Conservation (phyloP, 2,329 filamentous ascomycete genomes). For the Colletotrichum limetticola region DNA sequence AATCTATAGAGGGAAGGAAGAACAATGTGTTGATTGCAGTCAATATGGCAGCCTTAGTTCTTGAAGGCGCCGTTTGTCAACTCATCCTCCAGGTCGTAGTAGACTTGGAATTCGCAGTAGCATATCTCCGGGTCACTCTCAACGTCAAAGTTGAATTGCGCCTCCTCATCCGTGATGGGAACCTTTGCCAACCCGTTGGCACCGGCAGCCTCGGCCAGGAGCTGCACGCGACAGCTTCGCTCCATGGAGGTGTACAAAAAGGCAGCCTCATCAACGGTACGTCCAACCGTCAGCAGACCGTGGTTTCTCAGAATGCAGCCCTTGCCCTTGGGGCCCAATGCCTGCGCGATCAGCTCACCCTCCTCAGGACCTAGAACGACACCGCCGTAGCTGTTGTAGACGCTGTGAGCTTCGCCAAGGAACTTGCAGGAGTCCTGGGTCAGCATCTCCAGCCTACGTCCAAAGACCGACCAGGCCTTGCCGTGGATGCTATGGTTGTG, state of each 20-base stretch:
- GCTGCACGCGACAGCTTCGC: conserved; percentile 72
- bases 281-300: conserved; percentile 75
- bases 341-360: conserved; percentile 69
- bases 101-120: conserved; percentile 38
- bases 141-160: conserved; percentile 44
- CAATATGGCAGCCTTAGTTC: neutral
- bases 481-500: conserved; percentile 74
- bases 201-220: conserved; percentile 66
- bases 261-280: conserved; percentile 78
- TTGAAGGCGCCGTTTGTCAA: conserved; percentile 28
- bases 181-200: conserved; percentile 46
- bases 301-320: conserved; percentile 76
- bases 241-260: conserved; percentile 77
- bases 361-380: conserved; percentile 70
- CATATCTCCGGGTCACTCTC: conserved; percentile 36
- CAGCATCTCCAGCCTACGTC: conserved; percentile 72
- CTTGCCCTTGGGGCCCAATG: conserved; percentile 67
- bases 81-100: conserved; percentile 36
- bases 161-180: conserved; percentile 54
- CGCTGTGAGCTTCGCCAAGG: conserved; percentile 68
- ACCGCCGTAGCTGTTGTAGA: conserved; percentile 67
- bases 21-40: neutral
- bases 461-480: conserved; percentile 75
- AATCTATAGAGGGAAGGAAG: neutral
- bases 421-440: conserved; percentile 74